A percentile compares a stretch with the other conserved stretches of the same genome.
These are phyloP conservation scores for Epicoccum sorghinum DNA, from an alignment of 2,329 filamentous ascomycete species.

Conservation along the genomic window DNA sequence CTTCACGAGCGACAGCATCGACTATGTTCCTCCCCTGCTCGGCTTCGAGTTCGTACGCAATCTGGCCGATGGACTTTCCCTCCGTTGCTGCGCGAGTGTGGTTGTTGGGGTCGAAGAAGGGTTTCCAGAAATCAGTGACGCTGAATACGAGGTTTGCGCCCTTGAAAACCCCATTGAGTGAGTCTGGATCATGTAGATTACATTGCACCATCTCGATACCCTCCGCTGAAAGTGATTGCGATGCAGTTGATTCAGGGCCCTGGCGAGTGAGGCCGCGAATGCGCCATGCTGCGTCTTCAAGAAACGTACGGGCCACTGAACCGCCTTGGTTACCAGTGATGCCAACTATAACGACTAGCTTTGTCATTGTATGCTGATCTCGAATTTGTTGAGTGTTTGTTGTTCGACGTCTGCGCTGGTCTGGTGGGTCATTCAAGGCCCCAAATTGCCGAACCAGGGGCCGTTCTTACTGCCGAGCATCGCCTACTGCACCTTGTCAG, in stretches of 20 bases:
- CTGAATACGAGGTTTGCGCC: slow-evolving; percentile 50
- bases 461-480: neutral
- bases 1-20: slow-evolving; percentile 30
- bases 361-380: slow-evolving; percentile 14
- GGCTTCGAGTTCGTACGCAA: slow-evolving; percentile 32
- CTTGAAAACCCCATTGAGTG: slow-evolving; percentile 44
- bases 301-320: slow-evolving; percentile 38
- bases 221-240: slow-evolving; percentile 28
- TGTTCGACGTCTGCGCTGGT: neutral
- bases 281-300: slow-evolving; percentile 56
- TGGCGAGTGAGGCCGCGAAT: slow-evolving; percentile 57
- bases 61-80: slow-evolving; percentile 25
- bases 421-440: neutral
- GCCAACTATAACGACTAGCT: slow-evolving; percentile 37
- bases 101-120: slow-evolving; percentile 23
- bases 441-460: neutral
- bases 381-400: neutral
- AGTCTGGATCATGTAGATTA: slow-evolving; percentile 41
- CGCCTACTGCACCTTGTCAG: neutral
- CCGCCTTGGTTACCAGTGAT: slow-evolving; percentile 37
- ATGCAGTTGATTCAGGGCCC: slow-evolving; percentile 33
- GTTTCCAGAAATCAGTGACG: slow-evolving; percentile 45
- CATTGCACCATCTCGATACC: slow-evolving; percentile 49
- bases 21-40: slow-evolving; percentile 38
- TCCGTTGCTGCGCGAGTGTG: slow-evolving; percentile 20